These are phyloP conservation scores for Pilobolus umbonatus DNA, from an alignment of 192 early-diverging fungal species.

Conservation along the genomic window DNA sequence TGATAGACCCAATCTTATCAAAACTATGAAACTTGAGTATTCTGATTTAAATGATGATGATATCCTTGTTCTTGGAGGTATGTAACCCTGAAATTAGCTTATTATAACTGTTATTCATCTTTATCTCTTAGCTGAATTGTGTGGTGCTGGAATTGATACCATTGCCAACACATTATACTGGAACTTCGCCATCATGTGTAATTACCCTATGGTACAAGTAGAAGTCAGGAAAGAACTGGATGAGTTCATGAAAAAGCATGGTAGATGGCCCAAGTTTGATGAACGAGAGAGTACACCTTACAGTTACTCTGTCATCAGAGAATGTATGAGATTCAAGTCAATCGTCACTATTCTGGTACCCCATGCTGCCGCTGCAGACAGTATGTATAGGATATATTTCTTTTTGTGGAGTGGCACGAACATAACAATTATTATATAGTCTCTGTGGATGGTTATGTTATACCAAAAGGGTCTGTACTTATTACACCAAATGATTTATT, in stretches of 20 bases:
- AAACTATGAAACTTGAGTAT: not conserved
- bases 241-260: not conserved
- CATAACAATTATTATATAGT: conserved; percentile 6
- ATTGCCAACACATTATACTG: conserved; percentile 17
- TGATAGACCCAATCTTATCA: not conserved
- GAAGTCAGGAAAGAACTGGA: conserved; percentile 15
- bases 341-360: conserved; percentile 1
- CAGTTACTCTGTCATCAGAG: conserved; percentile 16
- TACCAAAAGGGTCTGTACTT: conserved; percentile 44
- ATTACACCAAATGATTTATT: conserved; percentile 43
- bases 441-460: conserved; percentile 39
- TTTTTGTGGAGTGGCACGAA: not conserved
- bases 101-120: too few relatives aligned
- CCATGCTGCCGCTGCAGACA: conserved; percentile 10
- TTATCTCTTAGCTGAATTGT: conserved; percentile 4
- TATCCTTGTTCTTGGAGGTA: too few relatives aligned
- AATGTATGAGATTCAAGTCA: conserved; percentile 13
- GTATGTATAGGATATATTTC: not conserved
- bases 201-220: conserved; percentile 19
- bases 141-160: conserved; percentile 15
- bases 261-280: not conserved
- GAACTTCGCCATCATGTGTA: conserved; percentile 13
- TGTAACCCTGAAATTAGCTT: too few relatives aligned
- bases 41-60: not conserved
- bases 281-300: conserved; percentile 16